phyloP scores from a whole-genome alignment of 306 rosid genomes.

The Delonix regia region DNA sequence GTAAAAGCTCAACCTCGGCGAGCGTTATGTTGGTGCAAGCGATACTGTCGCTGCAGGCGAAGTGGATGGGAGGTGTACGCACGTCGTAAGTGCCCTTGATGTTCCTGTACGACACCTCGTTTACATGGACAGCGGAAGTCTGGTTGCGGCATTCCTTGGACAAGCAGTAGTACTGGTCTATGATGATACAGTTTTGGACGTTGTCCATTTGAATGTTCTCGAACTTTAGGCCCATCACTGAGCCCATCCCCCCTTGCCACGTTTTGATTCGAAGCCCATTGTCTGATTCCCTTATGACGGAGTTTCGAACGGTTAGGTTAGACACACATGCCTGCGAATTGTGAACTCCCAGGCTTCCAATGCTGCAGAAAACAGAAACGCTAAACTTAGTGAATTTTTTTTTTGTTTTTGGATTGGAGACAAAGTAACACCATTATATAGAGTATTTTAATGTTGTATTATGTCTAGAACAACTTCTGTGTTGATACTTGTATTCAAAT shows the following conservation, averaged over 20 bases:
- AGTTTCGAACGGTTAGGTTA: conserved; percentile 70
- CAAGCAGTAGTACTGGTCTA: conserved; percentile 94
- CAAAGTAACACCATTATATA: no score
- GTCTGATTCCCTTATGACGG: conserved; percentile 74
- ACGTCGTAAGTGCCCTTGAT: conserved; percentile 95
- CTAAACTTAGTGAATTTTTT: no score
- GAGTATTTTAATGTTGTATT: no score
- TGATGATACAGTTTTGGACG: conserved; percentile 72
- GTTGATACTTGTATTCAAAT: no score
- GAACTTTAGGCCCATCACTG: conserved; percentile 64
- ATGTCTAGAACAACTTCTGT: no score
- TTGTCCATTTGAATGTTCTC: conserved; percentile 87
- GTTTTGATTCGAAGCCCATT: conserved; percentile 93
- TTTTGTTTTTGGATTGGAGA: no score
- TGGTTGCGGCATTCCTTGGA: conserved; percentile 75
- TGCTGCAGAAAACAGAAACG: conserved; percentile 62
- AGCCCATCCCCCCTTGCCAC: conserved; percentile 97
- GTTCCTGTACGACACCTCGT: conserved; percentile 63
- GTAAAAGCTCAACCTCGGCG: conserved; percentile 84
- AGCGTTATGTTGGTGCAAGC: conserved; percentile 88
- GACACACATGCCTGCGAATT: conserved; percentile 92
- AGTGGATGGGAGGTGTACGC: conserved; percentile 82
- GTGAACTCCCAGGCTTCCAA: conserved; percentile 92
- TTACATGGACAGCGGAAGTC: conserved; percentile 83
- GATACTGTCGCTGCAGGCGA: conserved; percentile 87